Conservation (phyloP, 2,329 filamentous ascomycete species). For the Nigrograna mackinnonii region DNA sequence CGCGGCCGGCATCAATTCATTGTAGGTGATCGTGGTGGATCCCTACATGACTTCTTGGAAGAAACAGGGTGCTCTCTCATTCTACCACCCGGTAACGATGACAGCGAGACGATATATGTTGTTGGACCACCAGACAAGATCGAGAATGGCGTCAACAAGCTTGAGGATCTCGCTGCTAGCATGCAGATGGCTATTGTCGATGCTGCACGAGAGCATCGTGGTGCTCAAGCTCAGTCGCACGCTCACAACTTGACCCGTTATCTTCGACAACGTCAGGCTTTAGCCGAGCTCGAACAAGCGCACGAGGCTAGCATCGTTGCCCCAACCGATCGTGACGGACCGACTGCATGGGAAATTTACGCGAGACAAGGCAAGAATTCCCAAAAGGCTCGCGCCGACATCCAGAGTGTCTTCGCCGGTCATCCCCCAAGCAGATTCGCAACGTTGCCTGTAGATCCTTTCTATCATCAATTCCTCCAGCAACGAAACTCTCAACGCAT, state of each 20-base stretch:
- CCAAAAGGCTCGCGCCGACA: conserved; percentile 74
- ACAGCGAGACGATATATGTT: conserved; percentile 82
- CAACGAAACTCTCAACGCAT: conserved; percentile 66
- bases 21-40: conserved; percentile 78
- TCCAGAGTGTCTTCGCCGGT: conserved; percentile 72
- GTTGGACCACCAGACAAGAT: conserved; percentile 78
- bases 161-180: conserved; percentile 84
- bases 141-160: conserved; percentile 75
- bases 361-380: conserved; percentile 83
- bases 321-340: conserved; percentile 69
- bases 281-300: conserved; percentile 77
- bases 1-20: conserved; percentile 93
- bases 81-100: conserved; percentile 73
- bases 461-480: conserved; percentile 75
- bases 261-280: conserved; percentile 77
- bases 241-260: conserved; percentile 88
- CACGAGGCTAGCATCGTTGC: conserved; percentile 89
- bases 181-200: conserved; percentile 87
- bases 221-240: conserved; percentile 74
- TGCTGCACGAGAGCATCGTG: conserved; percentile 77
- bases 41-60: conserved; percentile 82
- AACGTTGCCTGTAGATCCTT: conserved; percentile 71
- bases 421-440: conserved; percentile 75
- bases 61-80: conserved; percentile 91
- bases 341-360: conserved; percentile 85